Conservation (phyloP, 495 filamentous ascomycete genomes). For the Trichoderma gamsii region DNA sequence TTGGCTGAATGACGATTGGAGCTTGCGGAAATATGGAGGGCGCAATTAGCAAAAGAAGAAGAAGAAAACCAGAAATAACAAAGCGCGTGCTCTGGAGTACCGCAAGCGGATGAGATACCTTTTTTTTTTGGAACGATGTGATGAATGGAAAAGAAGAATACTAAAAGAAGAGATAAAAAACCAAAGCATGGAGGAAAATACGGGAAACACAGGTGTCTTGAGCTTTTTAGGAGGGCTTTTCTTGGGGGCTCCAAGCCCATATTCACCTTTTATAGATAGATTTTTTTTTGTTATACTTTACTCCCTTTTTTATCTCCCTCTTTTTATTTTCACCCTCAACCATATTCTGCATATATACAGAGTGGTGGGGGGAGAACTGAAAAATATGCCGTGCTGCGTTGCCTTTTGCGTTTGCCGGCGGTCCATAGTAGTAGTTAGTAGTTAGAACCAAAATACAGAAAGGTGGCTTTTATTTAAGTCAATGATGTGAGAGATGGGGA, state of each 20-base stretch:
- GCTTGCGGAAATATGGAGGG: neutral
- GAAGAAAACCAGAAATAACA: neutral
- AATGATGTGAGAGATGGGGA: neutral
- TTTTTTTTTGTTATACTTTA: neutral
- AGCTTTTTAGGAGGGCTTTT: neutral
- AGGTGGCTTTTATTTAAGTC: neutral
- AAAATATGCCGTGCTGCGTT: neutral
- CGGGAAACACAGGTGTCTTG: constrained; percentile 7
- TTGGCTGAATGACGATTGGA: neutral
- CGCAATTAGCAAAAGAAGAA: neutral
- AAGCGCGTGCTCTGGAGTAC: neutral
- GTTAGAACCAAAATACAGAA: neutral
- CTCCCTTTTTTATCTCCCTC: neutral
- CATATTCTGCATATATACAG: neutral
- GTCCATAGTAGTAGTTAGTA: constrained; percentile 9
- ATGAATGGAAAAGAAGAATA: neutral
- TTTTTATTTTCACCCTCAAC: neutral
- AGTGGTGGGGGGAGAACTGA: neutral
- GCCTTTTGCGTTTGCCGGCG: neutral
- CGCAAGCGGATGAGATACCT: neutral
- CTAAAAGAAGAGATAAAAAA: neutral
- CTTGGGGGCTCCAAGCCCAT: neutral
- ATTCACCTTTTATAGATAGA: constrained; percentile 12
- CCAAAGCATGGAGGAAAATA: constrained; percentile 15
- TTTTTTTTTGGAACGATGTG: neutral